Evolutionary conservation across 768 basidiomycete species (phyloP).

Genomic region (Auriculariales sp.): DNA sequence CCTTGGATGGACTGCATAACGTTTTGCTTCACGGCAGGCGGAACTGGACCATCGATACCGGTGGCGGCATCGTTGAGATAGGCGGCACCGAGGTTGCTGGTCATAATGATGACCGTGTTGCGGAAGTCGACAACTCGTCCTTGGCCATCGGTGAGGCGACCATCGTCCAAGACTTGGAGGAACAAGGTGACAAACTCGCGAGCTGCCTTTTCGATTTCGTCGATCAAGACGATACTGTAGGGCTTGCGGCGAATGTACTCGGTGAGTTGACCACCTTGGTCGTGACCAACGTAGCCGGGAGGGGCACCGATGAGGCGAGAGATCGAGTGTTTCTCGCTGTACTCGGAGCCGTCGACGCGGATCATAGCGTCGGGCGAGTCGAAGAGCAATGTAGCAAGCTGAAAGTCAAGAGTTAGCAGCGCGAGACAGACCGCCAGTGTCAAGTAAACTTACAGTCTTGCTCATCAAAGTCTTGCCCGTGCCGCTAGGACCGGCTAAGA

Average conservation of each 20-base stretch:
- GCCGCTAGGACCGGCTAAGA: conserved; percentile 85
- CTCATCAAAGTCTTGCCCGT: conserved; percentile 83
- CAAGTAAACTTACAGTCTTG: conserved; percentile 52
- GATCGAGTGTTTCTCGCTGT: conserved; percentile 71
- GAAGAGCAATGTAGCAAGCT: conserved; percentile 83
- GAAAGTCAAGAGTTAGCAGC: conserved; percentile 9
- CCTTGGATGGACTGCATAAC: conserved; percentile 69
- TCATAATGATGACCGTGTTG: conserved; percentile 91
- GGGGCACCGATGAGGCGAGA: conserved; percentile 60
- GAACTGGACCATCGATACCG: conserved; percentile 59
- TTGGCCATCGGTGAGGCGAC: conserved; percentile 82
- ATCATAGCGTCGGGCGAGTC: conserved; percentile 88
- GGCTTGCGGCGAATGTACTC: conserved; percentile 89
- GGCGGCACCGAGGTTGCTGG: conserved; percentile 75
- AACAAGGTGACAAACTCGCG: conserved; percentile 59
- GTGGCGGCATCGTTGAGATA: conserved; percentile 56
- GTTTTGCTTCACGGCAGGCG: conserved; percentile 37
- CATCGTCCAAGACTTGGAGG: conserved; percentile 83
- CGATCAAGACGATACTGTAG: conserved; percentile 73
- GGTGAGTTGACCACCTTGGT: conserved; percentile 79
- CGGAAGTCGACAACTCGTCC: conserved; percentile 80
- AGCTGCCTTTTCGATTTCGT: conserved; percentile 85
- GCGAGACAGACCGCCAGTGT: neutral
- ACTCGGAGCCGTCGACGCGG: conserved; percentile 84
- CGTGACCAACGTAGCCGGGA: conserved; percentile 86